Percentiles rank a stretch among this genome's conserved stretches.
phyloP scores from a whole-genome alignment of 176 grass and related monocot genomes.

The Areca catechu region DNA sequence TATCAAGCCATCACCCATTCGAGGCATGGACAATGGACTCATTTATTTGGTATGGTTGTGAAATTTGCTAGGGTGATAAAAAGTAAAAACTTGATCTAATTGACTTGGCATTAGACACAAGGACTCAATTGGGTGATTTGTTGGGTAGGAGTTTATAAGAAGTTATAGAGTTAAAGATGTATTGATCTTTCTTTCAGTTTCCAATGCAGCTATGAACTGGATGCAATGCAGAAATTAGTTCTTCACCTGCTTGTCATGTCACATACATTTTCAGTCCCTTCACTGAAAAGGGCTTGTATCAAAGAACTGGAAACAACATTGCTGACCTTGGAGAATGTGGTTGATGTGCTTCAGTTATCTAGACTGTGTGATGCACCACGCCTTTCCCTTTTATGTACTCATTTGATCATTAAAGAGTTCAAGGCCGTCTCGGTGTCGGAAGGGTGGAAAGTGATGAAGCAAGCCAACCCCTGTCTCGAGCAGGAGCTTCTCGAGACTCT shows the following conservation, averaged over 20 bases:
- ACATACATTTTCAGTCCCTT: constrained; percentile 22
- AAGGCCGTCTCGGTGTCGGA: constrained; percentile 27
- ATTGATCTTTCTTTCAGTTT: not conserved
- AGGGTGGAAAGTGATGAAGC: constrained; percentile 34
- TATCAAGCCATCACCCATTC: no score
- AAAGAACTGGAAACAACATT: constrained; percentile 15
- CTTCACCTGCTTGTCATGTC: constrained; percentile 30
- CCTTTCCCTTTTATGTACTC: constrained; percentile 26
- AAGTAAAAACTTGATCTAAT: no score
- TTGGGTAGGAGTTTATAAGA: no score
- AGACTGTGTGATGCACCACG: constrained; percentile 19
- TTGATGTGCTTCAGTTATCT: constrained; percentile 37
- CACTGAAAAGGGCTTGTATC: constrained; percentile 28
- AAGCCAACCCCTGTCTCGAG: constrained; percentile 11
- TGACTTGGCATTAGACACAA: no score
- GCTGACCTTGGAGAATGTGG: constrained; percentile 25
- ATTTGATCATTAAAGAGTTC: constrained; percentile 23
- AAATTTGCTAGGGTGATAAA: no score
- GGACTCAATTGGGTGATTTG: no score
- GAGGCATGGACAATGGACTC: no score
- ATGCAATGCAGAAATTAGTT: constrained; percentile 21
- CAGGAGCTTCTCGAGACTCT: constrained; percentile 31
- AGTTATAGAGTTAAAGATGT: no score
- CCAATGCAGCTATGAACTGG: constrained; percentile 28
- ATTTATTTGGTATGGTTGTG: no score